phyloP scores from a whole-genome alignment of 192 early-diverging fungal genomes.

The Umbelopsis vinacea region DNA sequence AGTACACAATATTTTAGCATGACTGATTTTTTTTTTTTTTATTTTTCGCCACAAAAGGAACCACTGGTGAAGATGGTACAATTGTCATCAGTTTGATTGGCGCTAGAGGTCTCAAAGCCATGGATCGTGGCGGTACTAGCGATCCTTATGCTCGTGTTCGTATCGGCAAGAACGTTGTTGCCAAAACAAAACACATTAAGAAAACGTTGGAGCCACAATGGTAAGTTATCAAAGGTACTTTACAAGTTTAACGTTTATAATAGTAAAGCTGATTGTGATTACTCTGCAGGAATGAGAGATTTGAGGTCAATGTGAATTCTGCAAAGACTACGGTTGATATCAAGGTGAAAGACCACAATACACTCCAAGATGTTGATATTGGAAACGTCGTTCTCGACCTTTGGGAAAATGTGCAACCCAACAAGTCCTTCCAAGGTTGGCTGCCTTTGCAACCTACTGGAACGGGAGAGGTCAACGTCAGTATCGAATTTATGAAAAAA shows the following conservation, averaged over 20 bases:
- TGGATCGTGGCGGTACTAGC: slow-evolving; percentile 58
- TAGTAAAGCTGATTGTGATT: slow-evolving; percentile 10
- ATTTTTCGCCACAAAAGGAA: background rate
- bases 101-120: slow-evolving; percentile 50
- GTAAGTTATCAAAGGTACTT: slow-evolving; percentile 46
- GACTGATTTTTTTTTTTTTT: background rate
- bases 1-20: background rate
- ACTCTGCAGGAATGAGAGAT: slow-evolving; percentile 39
- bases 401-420: slow-evolving; percentile 48
- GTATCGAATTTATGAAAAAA: slow-evolving; percentile 30
- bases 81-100: slow-evolving; percentile 48
- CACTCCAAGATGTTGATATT: slow-evolving; percentile 64
- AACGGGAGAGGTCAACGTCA: slow-evolving; percentile 44
- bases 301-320: slow-evolving; percentile 25
- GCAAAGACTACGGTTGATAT: slow-evolving; percentile 55
- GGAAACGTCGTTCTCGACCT: slow-evolving; percentile 64
- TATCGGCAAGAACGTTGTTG: slow-evolving; percentile 61
- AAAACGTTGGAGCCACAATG: slow-evolving; percentile 70
- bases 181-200: slow-evolving; percentile 73
- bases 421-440: slow-evolving; percentile 41
- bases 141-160: slow-evolving; percentile 72
- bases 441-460: slow-evolving; percentile 35
- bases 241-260: background rate
- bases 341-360: slow-evolving; percentile 73
- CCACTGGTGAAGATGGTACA: slow-evolving; percentile 40